Percentiles rank a stretch among this genome's conserved stretches.
Conservation (phyloP, 2,329 filamentous ascomycete species). For the Erysiphe neolycopersici region DNA sequence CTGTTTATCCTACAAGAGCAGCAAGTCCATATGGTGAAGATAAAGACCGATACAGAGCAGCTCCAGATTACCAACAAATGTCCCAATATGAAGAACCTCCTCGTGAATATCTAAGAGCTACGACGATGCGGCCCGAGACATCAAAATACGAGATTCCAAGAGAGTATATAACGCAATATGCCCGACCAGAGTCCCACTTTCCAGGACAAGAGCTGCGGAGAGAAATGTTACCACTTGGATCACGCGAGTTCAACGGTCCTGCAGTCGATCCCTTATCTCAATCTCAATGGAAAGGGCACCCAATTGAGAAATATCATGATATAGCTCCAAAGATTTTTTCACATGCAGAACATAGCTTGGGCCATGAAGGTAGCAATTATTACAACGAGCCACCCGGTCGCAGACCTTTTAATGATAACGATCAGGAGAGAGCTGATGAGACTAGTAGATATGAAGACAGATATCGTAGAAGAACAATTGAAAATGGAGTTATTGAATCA, state of each 20-base stretch:
- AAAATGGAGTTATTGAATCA: slow-evolving; percentile 10
- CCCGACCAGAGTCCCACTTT: slow-evolving; percentile 17
- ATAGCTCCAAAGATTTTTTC: slow-evolving; percentile 1
- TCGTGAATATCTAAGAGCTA: slow-evolving; percentile 20
- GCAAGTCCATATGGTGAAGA: slow-evolving; percentile 8
- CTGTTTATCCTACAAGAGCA: slow-evolving; percentile 18
- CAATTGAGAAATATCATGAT: slow-evolving; percentile 10
- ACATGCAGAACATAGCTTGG: background rate
- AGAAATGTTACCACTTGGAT: slow-evolving; percentile 1
- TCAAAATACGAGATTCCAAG: slow-evolving; percentile 17
- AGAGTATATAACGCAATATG: slow-evolving; percentile 19
- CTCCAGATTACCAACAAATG: slow-evolving; percentile 8
- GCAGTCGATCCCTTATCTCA: slow-evolving; percentile 4
- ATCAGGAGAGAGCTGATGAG: background rate
- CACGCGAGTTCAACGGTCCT: too few relatives aligned
- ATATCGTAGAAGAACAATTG: slow-evolving; percentile 5
- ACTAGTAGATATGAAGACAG: slow-evolving; percentile 9
- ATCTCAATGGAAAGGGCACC: slow-evolving; percentile 6
- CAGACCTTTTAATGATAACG: background rate
- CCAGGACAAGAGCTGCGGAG: slow-evolving; percentile 14
- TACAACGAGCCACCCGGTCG: background rate
- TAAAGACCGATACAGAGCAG: slow-evolving; percentile 20
- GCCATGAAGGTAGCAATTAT: background rate
- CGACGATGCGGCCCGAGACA: slow-evolving; percentile 29
- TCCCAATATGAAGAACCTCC: slow-evolving; percentile 18